A percentile compares a stretch with the other conserved stretches of the same genome.
These are phyloP conservation scores for Hydrangea macrophylla DNA, from an alignment of 148 eudicot species.

Conservation along the genomic window DNA sequence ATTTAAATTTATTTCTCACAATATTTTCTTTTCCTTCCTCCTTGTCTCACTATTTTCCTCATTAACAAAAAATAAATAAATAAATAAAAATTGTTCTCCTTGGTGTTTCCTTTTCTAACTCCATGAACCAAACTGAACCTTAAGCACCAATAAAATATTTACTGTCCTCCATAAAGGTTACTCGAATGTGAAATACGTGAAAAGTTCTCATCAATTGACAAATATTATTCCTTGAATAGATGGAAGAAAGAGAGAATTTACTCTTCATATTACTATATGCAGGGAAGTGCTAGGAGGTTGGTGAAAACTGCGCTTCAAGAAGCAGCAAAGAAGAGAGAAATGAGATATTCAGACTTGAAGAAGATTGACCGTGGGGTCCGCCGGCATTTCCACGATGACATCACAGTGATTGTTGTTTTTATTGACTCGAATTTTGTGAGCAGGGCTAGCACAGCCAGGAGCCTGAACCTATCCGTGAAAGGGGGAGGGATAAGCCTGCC, in stretches of 20 bases:
- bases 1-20: no score
- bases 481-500: conserved; percentile 49
- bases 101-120: background rate
- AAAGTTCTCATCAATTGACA: no score
- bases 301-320: conserved; percentile 80
- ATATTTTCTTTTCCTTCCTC: no score
- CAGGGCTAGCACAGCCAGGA: conserved; percentile 48
- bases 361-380: conserved; percentile 89
- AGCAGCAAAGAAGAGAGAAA: conserved; percentile 88
- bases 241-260: background rate
- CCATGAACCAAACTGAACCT: background rate
- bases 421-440: conserved; percentile 77
- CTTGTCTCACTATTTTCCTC: no score
- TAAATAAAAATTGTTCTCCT: no score
- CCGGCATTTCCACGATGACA: conserved; percentile 89
- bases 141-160: background rate
- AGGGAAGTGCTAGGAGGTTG: conserved; percentile 80
- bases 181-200: no score
- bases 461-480: conserved; percentile 53
- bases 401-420: conserved; percentile 69
- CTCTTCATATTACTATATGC: conserved; percentile 23
- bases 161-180: no score
- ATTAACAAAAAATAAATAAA: no score
- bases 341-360: conserved; percentile 87
- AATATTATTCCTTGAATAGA: background rate